These are phyloP conservation scores for Aspergillus heteromorphus DNA, from an alignment of 495 filamentous ascomycete genomes.

Conservation along the genomic window DNA sequence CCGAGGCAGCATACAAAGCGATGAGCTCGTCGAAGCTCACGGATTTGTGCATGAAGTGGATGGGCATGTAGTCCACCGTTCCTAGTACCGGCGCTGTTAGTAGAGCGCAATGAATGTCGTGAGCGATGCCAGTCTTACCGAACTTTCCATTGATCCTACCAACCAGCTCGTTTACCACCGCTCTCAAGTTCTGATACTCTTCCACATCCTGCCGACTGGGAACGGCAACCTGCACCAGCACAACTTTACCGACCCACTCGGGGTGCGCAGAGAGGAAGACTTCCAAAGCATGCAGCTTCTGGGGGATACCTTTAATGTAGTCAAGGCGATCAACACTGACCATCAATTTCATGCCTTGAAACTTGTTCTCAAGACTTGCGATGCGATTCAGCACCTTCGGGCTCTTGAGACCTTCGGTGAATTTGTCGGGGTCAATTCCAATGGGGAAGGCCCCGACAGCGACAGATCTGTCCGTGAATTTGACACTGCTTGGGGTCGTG, in stretches of 20 bases:
- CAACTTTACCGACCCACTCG: constrained; percentile 96
- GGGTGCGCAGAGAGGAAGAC: constrained; percentile 95
- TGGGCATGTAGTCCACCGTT: constrained; percentile 95
- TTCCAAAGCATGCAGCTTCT: constrained; percentile 93
- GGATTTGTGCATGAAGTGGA: constrained; percentile 95
- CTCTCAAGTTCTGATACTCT: constrained; percentile 92
- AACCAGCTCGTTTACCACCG: constrained; percentile 90
- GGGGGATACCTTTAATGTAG: constrained; percentile 96
- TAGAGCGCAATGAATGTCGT: not conserved
- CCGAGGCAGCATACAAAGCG: constrained; percentile 87
- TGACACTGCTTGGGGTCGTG: constrained; percentile 85
- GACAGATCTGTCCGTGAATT: constrained; percentile 75
- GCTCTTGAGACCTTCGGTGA: constrained; percentile 79
- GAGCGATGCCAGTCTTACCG: constrained; percentile 38
- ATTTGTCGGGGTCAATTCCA: constrained; percentile 95
- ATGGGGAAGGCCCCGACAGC: constrained; percentile 93
- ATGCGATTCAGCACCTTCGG: constrained; percentile 84
- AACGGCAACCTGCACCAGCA: constrained; percentile 92
- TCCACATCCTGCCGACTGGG: constrained; percentile 93
- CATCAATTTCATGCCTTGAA: constrained; percentile 91
- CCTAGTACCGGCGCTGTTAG: constrained; percentile 39
- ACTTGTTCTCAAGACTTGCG: constrained; percentile 76
- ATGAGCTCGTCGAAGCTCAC: constrained; percentile 92
- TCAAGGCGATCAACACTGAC: constrained; percentile 94
- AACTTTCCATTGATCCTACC: constrained; percentile 94